Evolutionary conservation across 805 yeast species (phyloP).

Genomic region (Clavispora fructus): DNA sequence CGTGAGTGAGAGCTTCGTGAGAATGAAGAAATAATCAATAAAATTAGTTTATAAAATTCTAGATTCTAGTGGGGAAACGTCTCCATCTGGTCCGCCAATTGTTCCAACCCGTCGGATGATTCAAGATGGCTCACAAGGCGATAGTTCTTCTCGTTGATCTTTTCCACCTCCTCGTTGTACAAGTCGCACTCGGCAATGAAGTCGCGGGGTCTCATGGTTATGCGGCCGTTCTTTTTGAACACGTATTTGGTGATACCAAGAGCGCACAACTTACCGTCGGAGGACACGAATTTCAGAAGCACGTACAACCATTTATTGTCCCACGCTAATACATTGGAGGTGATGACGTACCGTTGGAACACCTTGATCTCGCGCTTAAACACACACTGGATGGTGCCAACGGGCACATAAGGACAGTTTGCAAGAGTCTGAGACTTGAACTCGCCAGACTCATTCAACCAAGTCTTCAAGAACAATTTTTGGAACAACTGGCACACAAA

Average conservation of each 20-base stretch:
- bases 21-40: neutral
- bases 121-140: constrained; percentile 33
- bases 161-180: constrained; percentile 46
- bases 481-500: constrained; percentile 54
- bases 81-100: constrained; percentile 18
- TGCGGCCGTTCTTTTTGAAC: constrained; percentile 64
- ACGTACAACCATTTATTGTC: constrained; percentile 83
- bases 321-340: constrained; percentile 69
- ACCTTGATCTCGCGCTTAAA: constrained; percentile 73
- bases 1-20: constrained; percentile 18
- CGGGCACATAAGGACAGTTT: constrained; percentile 63
- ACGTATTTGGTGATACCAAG: constrained; percentile 74
- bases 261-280: constrained; percentile 38
- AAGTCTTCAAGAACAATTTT: constrained; percentile 44
- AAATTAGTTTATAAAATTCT: neutral
- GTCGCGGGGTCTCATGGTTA: constrained; percentile 64
- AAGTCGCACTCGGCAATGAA: constrained; percentile 54
- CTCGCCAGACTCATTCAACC: constrained; percentile 33
- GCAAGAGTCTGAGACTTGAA: constrained; percentile 21
- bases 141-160: constrained; percentile 35
- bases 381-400: constrained; percentile 63
- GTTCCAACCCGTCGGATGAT: constrained; percentile 30
- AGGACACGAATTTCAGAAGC: constrained; percentile 47
- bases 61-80: too few relatives aligned
- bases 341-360: constrained; percentile 51